phyloP scores from a whole-genome alignment of 1,284 basidiomycete species.

The Amylostereum areolatum region DNA sequence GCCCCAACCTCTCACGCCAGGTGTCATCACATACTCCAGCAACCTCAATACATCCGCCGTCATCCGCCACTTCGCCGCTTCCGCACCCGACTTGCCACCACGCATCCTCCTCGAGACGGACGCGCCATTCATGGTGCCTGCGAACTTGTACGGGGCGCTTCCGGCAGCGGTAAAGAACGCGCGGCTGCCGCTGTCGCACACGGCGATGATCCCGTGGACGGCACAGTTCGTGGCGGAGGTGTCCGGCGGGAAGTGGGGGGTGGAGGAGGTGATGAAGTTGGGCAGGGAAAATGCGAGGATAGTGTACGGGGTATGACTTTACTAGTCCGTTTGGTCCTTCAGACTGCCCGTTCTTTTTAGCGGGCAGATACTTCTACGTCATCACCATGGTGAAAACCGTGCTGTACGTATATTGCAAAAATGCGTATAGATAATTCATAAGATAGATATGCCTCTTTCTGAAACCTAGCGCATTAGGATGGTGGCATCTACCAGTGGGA shows the following conservation, averaged over 20 bases:
- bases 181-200: constrained; percentile 68
- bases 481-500: too few species aligned
- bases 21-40: constrained; percentile 71
- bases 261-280: constrained; percentile 52
- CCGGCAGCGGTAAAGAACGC: constrained; percentile 47
- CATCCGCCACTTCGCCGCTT: constrained; percentile 42
- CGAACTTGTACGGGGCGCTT: constrained; percentile 59
- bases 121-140: constrained; percentile 78
- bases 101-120: constrained; percentile 78
- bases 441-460: too few species aligned
- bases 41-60: constrained; percentile 64
- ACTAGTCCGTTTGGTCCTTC: too few species aligned
- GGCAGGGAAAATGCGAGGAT: constrained; percentile 58
- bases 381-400: too few species aligned
- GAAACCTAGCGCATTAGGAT: too few species aligned
- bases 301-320: constrained; percentile 61
- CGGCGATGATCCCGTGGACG: constrained; percentile 79
- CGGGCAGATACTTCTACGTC: too few species aligned
- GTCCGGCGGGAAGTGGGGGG: constrained; percentile 45
- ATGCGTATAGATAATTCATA: too few species aligned
- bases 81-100: constrained; percentile 12
- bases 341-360: too few species aligned
- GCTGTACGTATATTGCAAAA: too few species aligned
- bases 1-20: constrained; percentile 25
- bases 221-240: constrained; percentile 63